Evolutionary conservation across 2,329 filamentous ascomycete genomes (phyloP), one percentile per base, ranked within the genome.

Genomic region (Blumeriella jaapii): DNA sequence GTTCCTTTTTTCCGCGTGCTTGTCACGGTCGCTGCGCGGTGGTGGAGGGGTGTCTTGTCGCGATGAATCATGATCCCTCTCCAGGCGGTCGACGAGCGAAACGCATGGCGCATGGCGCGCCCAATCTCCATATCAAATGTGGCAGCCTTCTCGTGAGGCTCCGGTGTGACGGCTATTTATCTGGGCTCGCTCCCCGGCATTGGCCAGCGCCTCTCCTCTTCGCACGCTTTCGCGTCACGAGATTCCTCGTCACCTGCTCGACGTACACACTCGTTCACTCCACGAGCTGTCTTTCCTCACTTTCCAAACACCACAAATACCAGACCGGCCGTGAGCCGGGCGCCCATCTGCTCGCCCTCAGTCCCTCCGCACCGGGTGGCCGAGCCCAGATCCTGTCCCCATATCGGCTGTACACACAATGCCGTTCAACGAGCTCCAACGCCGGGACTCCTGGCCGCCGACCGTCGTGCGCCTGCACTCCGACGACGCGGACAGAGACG

Each of bases 391-490:
- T n/a, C n/a, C n/a, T n/a, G n/a, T n/a, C n/a, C n/a, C n/a, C n/a
- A n/a, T n/a, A n/a, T n/a, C n/a, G n/a, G n/a, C n/a, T n/a, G n/a
- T 7, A 33, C 15, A 9, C 31, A 38, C 25, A 11, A 55, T 55
- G 52, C 52, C 52, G 9, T 50, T 48, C 40, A 50, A 51, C 39
- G 39, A 52, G 29, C 47, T 51, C 23, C 43, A 50, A 6, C 45
- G 54, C 8, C 43, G 54, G 5, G 54, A 56, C 40, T 56, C 54
- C 4, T 57, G 53, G 53, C 54, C 54, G 14, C 54, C 54, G 23
- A 56, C 54, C 10, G 50, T 56, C 11, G 29, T 56, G 8, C 51
- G 46, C 18, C 25, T 57, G 20, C 27, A 16, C 22, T 4, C 26
- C 5, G 39, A 34, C 13, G 40, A 47, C 6, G 29, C 41, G 7